Base-by-base conservation (phyloP, 1,284 basidiomycete genomes). In the Irpex sp. region DNA sequence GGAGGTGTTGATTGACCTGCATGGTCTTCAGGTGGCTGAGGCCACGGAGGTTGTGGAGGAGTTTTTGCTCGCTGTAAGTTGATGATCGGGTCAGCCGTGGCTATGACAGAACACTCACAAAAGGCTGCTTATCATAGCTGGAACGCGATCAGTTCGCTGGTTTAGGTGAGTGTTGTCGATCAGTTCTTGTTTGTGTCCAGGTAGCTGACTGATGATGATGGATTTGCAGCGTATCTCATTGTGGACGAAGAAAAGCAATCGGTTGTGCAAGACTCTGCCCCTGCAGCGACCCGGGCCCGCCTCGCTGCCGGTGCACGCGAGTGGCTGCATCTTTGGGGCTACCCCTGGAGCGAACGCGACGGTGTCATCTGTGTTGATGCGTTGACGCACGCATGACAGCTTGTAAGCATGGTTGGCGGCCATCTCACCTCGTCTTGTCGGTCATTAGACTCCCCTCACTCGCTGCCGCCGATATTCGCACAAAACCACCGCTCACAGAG, bases 241-340 rank as follows among this genome's bases (percentile, higher is more conserved):
- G 93, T 98, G 3, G 97, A 97, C 8, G 94, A 97, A 75, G 95
- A 96, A 74, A 96, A 95, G 76, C 97, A 98, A 74, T 95, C 93
- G 1, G 95, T 93, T 1, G 91, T 87, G 35, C 93, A 95, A 71
- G 93, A 95, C 71, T 79, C 84, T 13, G 84, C 82, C 11, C 85
- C 94, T 57, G 93, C 95, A 43, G 86, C 93, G 1, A 92, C 92
- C 36, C 89, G 93, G 65, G 83, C 86, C 15, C 88, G 95, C 9
- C 81, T 98, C 9, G 92, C 89, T 3, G 84, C 89, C 1, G 92
- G 92, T 15, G 88, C 98, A 50, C 89, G 92, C 68, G 92, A 94
- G 72, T 97, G 92, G 86, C 77, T 98, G 56, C 90, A 93, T 69
- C 87, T 91, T 60, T 98, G 94, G 93, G 92, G 92, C 57, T 97